Base-by-base conservation (phyloP, 2,329 filamentous ascomycete species). In the Epichloe amarillans region DNA sequence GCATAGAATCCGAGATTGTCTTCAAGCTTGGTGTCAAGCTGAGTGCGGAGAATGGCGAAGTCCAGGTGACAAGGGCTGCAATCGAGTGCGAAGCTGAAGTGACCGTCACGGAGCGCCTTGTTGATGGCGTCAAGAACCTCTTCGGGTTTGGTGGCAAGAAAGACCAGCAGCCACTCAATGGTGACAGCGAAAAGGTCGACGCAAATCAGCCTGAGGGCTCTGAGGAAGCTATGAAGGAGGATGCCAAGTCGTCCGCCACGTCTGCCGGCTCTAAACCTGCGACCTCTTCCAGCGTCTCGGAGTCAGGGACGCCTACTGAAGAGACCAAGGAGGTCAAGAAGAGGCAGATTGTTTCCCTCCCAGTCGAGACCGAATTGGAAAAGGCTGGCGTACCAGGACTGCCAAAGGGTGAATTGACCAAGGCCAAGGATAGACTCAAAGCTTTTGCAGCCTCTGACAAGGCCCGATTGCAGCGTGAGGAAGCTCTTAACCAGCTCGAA, bases 61-160 rank as follows among this genome's bases (percentile, higher is more conserved):
- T 94, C 3, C 84, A 90, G 54, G 77, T 97, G 48, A 67, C 77
- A 51, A 80, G 80, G 59, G 86, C 85, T n/a, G 77, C 77, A 51
- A 83, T 93, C 5, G 90, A 90, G 65, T 98, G 93, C 62, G 87
- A 95, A 64, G 79, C 84, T 26, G 86, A 94, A 49, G 76, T 75
- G 4, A 66, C 69, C 8, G 81, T 83, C 67, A 88, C 89, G 65
- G 87, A 86, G 56, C 83, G 84, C 48, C 79, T 97, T 46, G 86
- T 96, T 46, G 91, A 95, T 62, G 90, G 88, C 42, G 88, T 97
- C 57, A 98, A 98, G 75, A 94, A 90, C 56, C 79, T 96, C 55
- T 94, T 98, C 63, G 93, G 93, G 5, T 90, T 97, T 63, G 93
- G 91, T 26, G 43, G 50, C n/a, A 86, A 86, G 61, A 95, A 95